phyloP scores from a whole-genome alignment of 371 early-diverging fungal genomes.

The Apophysomyces ossiformis region DNA sequence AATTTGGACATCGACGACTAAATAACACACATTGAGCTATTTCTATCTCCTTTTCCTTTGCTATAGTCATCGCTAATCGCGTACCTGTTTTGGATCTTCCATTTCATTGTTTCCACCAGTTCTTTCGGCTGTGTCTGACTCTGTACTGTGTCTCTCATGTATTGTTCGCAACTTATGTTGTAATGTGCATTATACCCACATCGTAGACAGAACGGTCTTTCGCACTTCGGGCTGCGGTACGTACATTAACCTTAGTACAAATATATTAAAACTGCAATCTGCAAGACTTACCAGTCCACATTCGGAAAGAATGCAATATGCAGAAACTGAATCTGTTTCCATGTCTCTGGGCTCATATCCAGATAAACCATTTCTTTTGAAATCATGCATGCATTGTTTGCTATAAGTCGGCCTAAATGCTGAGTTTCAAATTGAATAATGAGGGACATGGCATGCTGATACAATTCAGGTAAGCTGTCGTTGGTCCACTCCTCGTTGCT shows the following conservation, averaged over 20 bases:
- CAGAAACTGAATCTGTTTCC: conserved; percentile 71
- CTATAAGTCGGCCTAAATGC: conserved; percentile 13
- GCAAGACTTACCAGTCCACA: conserved; percentile 54
- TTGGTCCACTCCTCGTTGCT: conserved; percentile 38
- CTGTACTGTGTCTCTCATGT: conserved; percentile 44
- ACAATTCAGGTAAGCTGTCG: conserved; percentile 30
- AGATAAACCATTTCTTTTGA: conserved; percentile 55
- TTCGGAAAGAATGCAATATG: conserved; percentile 63
- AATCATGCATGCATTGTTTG: conserved; percentile 17
- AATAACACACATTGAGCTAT: conserved; percentile 1
- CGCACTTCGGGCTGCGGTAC: conserved; percentile 32
- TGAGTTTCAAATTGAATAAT: conserved; percentile 18
- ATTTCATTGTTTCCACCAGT: conserved; percentile 44
- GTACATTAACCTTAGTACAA: background rate
- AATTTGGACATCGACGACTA: conserved; percentile 72
- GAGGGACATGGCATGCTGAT: conserved; percentile 25
- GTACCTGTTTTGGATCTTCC: conserved; percentile 47
- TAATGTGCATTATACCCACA: conserved; percentile 62
- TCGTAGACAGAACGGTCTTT: conserved; percentile 55
- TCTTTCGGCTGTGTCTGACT: conserved; percentile 23
- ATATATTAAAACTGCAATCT: background rate
- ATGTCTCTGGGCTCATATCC: conserved; percentile 64
- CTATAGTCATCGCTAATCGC: background rate
- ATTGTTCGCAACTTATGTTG: conserved; percentile 50
- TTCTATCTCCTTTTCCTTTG: conserved; percentile 11